Evolutionary conservation across 805 yeast genomes (phyloP).

Genomic region (Kodamaea kaohsiungensis): DNA sequence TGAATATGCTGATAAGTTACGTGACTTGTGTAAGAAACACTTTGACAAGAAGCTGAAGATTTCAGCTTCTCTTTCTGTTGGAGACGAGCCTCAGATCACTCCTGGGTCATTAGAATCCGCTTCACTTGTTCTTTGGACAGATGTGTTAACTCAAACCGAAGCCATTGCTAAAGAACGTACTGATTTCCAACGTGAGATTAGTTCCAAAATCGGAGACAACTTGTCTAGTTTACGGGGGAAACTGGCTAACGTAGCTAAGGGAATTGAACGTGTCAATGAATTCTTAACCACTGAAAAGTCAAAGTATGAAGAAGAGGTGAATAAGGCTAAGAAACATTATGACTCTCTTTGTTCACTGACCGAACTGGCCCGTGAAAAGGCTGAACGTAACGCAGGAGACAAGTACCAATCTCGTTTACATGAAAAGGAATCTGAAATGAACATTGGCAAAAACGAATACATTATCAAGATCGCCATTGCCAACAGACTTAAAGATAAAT

Average conservation of each 20-base stretch:
- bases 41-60: slow-evolving; percentile 74
- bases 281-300: slow-evolving; percentile 50
- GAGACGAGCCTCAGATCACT: slow-evolving; percentile 85
- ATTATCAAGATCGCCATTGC: slow-evolving; percentile 79
- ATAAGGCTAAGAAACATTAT: slow-evolving; percentile 70
- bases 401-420: slow-evolving; percentile 54
- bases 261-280: slow-evolving; percentile 61
- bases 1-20: slow-evolving; percentile 74
- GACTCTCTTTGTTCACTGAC: slow-evolving; percentile 78
- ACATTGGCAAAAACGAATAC: slow-evolving; percentile 81
- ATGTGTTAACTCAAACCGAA: slow-evolving; percentile 82
- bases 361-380: slow-evolving; percentile 76
- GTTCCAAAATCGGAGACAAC: slow-evolving; percentile 60
- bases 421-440: slow-evolving; percentile 78
- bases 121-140: slow-evolving; percentile 86
- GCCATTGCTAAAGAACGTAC: slow-evolving; percentile 66
- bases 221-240: slow-evolving; percentile 53
- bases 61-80: slow-evolving; percentile 74
- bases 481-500: slow-evolving; percentile 90
- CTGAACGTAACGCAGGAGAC: slow-evolving; percentile 55
- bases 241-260: slow-evolving; percentile 53
- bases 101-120: slow-evolving; percentile 96
- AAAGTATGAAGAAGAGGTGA: slow-evolving; percentile 55
- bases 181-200: slow-evolving; percentile 60
- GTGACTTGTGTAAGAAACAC: slow-evolving; percentile 63